These are phyloP conservation scores for Pseudocercospora cruenta DNA, from an alignment of 2,329 filamentous ascomycete species.

Conservation along the genomic window DNA sequence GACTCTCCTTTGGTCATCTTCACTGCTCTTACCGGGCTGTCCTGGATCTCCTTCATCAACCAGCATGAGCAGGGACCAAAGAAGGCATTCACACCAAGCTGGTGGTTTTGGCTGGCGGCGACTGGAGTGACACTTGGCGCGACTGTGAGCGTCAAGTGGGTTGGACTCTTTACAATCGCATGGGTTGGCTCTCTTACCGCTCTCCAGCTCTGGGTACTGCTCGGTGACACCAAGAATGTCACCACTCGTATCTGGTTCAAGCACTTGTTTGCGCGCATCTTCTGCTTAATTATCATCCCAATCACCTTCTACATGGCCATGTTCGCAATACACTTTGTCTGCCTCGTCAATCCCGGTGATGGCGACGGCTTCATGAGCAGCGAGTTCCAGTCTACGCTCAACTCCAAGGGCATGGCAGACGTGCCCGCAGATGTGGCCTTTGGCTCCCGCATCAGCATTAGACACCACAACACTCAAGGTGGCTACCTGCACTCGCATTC, in stretches of 20 bases:
- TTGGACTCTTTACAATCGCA: slow-evolving; percentile 96
- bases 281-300: slow-evolving; percentile 90
- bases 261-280: slow-evolving; percentile 86
- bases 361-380: slow-evolving; percentile 99
- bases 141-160: slow-evolving; percentile 97
- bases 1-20: slow-evolving; percentile 93
- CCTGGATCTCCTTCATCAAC: slow-evolving; percentile 92
- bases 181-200: slow-evolving; percentile 93
- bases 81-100: slow-evolving; percentile 83
- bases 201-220: slow-evolving; percentile 90
- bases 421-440: slow-evolving; percentile 89
- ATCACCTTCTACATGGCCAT: slow-evolving; percentile 90
- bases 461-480: slow-evolving; percentile 96
- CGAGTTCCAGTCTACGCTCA: slow-evolving; percentile 96
- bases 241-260: slow-evolving; percentile 84
- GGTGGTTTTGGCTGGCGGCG: slow-evolving; percentile 97
- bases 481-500: slow-evolving; percentile 96
- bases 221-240: slow-evolving; percentile 85
- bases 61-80: slow-evolving; percentile 91
- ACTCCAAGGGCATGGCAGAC: slow-evolving; percentile 94
- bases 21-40: slow-evolving; percentile 86
- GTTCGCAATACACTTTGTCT: slow-evolving; percentile 96
- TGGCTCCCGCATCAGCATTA: slow-evolving; percentile 81
- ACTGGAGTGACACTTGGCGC: slow-evolving; percentile 87
- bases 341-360: slow-evolving; percentile 90